Evolutionary conservation across 2,329 filamentous ascomycete species (phyloP).

Genomic region (Aspergillus hortae): DNA sequence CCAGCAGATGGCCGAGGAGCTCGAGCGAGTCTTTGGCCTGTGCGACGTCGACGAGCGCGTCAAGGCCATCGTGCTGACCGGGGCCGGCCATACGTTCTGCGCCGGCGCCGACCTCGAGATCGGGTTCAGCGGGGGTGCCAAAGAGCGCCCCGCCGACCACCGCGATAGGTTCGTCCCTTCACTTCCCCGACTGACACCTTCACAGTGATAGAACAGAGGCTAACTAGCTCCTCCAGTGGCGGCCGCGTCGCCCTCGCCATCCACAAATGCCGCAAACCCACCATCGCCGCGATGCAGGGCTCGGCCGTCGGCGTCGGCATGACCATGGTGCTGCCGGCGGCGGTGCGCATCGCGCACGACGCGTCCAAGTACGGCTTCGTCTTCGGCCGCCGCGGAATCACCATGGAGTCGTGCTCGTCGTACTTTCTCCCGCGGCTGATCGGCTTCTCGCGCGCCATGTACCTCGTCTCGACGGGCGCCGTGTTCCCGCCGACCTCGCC

Average conservation of each 20-base stretch:
- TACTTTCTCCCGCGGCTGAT: slow-evolving; percentile 71
- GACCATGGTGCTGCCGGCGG: slow-evolving; percentile 57
- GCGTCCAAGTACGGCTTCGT: slow-evolving; percentile 70
- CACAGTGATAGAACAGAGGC: not conserved
- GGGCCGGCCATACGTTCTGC: slow-evolving; percentile 45
- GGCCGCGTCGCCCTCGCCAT: slow-evolving; percentile 47
- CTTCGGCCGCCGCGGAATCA: slow-evolving; percentile 66
- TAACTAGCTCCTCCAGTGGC: slow-evolving; percentile 20
- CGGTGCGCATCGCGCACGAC: slow-evolving; percentile 53
- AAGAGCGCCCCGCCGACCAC: slow-evolving; percentile 47
- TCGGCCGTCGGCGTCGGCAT: slow-evolving; percentile 57
- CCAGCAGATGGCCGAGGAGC: slow-evolving; percentile 47
- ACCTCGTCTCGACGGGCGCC: slow-evolving; percentile 58
- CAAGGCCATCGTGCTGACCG: slow-evolving; percentile 54
- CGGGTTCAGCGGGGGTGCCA: slow-evolving; percentile 43
- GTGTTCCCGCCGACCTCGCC: slow-evolving; percentile 53
- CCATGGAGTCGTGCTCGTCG: slow-evolving; percentile 68
- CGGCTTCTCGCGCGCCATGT: slow-evolving; percentile 43
- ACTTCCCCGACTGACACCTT: not conserved
- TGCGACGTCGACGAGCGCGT: slow-evolving; percentile 54
- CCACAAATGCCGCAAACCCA: slow-evolving; percentile 55
- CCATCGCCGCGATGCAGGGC: slow-evolving; percentile 54
- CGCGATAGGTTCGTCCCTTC: slow-evolving; percentile 47
- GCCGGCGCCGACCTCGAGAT: slow-evolving; percentile 56
- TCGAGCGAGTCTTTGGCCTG: slow-evolving; percentile 32